Base-by-base conservation (phyloP, 345 rosid genomes). In the Aquilaria sinensis region DNA sequence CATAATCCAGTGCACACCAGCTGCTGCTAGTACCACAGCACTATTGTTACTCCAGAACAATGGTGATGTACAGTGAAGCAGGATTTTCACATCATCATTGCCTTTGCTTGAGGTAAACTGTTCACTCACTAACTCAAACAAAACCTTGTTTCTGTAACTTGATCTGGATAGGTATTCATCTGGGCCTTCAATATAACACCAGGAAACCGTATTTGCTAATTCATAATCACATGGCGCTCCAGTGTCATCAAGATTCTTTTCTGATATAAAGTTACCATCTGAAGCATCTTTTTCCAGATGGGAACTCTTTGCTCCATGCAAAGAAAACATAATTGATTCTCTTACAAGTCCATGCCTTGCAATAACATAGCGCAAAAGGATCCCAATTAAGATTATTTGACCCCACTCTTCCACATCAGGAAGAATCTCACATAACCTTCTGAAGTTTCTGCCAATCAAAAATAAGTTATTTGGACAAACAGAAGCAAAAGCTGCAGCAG, bases 341-440 rank as follows among this genome's bases (percentile, higher is more conserved):
- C 86, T 78, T 65, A 84, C 97, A 65, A 94, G 84, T 56, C 99
- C 96, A 68, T 88, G 90, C 77, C 85, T 78, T 51, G 97, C 97
- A 63, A 86, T 80, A 46, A 78, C 84, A 66, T 86, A 90, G 53
- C 83, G 91, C 69, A 88, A 70, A 65, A 94, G 96, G 65, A 85
- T 88, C 60, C 83, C 83, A 57, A 81, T 94, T 61, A 90, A 81
- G 72, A 78, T 67, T 75, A 90, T 90, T 77, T 88, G 97, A 64
- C 99, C 99, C 99, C 99, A 94, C 66, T 90, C 99, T 80, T 94
- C 99, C 57, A 90, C 95, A 57, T 94, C 97, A 43, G 97, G 99
- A 71, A 94, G 96, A 73, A 88, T 79, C 77, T 90, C 86, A 64
- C 99, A 90, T 60, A 94, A 53, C 75, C 81, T 88, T 75, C 75